Conservation (phyloP, 305 asterid genomes). For the Solanum aculeatissimum region DNA sequence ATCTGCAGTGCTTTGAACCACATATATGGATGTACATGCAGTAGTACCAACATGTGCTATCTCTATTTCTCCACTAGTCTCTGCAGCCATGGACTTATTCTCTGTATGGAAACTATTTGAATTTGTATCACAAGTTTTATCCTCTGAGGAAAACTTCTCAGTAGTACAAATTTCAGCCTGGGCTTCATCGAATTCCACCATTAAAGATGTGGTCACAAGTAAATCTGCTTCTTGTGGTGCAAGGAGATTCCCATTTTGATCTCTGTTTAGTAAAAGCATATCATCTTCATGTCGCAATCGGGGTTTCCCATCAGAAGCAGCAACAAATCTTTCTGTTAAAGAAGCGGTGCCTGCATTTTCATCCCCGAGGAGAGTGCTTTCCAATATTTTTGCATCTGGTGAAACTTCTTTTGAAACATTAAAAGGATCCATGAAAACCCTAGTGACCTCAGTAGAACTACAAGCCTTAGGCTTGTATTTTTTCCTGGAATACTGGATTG, state of each 20-base stretch:
- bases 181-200: conserved; percentile 12
- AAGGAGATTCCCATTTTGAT: conserved; percentile 6
- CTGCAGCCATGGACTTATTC: conserved; percentile 8
- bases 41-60: conserved; percentile 7
- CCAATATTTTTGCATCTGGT: conserved; percentile 10
- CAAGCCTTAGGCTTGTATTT: conserved; percentile 31
- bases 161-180: conserved; percentile 3
- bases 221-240: conserved; percentile 15
- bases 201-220: conserved; percentile 6
- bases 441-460: conserved; percentile 12
- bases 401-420: conserved; percentile 3
- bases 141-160: conserved; percentile 1
- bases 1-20: conserved; percentile 1
- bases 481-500: conserved; percentile 69
- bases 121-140: conserved; percentile 6
- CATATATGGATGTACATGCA: conserved; percentile 16
- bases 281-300: conserved; percentile 9
- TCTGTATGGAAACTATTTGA: conserved; percentile 3
- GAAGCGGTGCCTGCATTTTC: conserved; percentile 14
- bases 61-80: conserved; percentile 12
- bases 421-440: conserved; percentile 10
- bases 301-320: conserved; percentile 4
- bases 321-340: conserved; percentile 2
- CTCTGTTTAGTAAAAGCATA: background rate
- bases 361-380: background rate